A percentile compares a stretch with the other conserved stretches of the same genome.
Conservation (phyloP, 108 stramenopile genomes). For the Licmophora abbreviata region DNA sequence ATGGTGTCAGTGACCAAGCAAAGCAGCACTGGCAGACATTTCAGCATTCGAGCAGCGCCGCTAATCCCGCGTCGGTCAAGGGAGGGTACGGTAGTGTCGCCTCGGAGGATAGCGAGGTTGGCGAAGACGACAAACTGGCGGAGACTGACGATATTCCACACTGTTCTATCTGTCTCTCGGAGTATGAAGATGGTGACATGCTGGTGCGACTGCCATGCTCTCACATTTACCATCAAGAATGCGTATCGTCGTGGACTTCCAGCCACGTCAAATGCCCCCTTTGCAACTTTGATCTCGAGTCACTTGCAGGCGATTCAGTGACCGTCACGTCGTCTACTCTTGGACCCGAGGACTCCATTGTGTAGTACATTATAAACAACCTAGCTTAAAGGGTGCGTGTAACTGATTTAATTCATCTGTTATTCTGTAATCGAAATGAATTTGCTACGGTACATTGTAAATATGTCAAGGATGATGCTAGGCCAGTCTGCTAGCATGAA, state of each 20-base stretch:
- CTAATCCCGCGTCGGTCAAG: background rate
- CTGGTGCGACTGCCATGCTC: slow-evolving; percentile 59
- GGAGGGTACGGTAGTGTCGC: slow-evolving; percentile 27
- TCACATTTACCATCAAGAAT: slow-evolving; percentile 78
- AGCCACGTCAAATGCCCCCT: slow-evolving; percentile 77
- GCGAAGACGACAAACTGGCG: background rate
- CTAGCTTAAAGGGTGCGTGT: too few relatives aligned
- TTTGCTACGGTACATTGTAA: too few relatives aligned
- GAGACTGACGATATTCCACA: slow-evolving; percentile 34
- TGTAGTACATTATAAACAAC: too few relatives aligned
- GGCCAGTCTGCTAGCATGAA: too few relatives aligned
- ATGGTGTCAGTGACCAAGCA: slow-evolving; percentile 69
- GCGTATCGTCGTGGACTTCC: slow-evolving; percentile 65
- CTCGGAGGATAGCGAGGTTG: slow-evolving; percentile 11
- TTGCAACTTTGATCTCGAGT: slow-evolving; percentile 73
- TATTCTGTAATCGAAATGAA: too few relatives aligned
- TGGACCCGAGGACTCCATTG: too few relatives aligned
- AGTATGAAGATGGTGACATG: slow-evolving; percentile 74
- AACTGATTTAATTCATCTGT: too few relatives aligned
- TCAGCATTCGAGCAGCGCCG: slow-evolving; percentile 12
- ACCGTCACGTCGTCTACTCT: too few relatives aligned
- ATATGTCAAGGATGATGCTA: too few relatives aligned
- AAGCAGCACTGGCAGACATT: slow-evolving; percentile 61
- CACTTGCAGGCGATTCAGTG: too few relatives aligned
- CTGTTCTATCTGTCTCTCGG: slow-evolving; percentile 83